Evolutionary conservation across 768 basidiomycete species (phyloP).

Genomic region (Leucogyrophana mollusca): DNA sequence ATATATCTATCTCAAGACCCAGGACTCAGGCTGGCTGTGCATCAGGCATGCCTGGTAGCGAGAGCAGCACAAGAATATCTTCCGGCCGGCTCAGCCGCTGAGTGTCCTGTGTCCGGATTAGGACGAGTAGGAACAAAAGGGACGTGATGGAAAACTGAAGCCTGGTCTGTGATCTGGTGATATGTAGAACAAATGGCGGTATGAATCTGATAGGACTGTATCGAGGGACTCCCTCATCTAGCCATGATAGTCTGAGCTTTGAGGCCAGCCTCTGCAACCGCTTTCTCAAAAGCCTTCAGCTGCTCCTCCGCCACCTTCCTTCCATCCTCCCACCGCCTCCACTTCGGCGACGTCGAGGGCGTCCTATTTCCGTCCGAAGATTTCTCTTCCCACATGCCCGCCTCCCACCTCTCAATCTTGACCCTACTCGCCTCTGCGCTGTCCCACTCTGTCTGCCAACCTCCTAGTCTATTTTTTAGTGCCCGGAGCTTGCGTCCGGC

Average conservation of each 20-base stretch:
- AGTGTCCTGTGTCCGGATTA: too few relatives aligned
- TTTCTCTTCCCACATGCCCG: slow-evolving; percentile 48
- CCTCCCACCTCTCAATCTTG: slow-evolving; percentile 81
- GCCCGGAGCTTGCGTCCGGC: slow-evolving; percentile 85
- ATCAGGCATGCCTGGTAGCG: too few relatives aligned
- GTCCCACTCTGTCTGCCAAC: slow-evolving; percentile 81
- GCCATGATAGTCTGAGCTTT: slow-evolving; percentile 87
- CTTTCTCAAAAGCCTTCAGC: slow-evolving; percentile 69
- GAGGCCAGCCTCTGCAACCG: slow-evolving; percentile 65
- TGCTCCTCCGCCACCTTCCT: slow-evolving; percentile 76
- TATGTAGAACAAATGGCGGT: too few relatives aligned
- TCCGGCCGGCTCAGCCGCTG: too few relatives aligned
- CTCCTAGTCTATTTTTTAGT: slow-evolving; percentile 78
- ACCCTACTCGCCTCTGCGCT: slow-evolving; percentile 77
- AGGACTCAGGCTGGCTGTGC: too few relatives aligned
- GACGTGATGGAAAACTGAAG: not conserved
- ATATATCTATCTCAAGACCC: too few relatives aligned
- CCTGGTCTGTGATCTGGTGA: too few relatives aligned
- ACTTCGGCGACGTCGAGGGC: slow-evolving; percentile 30
- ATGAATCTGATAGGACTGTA: slow-evolving; percentile 11
- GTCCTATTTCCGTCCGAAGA: slow-evolving; percentile 24
- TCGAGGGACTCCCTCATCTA: slow-evolving; percentile 37
- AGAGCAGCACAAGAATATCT: too few relatives aligned
- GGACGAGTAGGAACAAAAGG: not conserved
- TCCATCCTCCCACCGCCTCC: slow-evolving; percentile 51